Percentiles rank a stretch among this genome's conserved stretches.
These are phyloP conservation scores for Rhododendron mucronatum DNA, from an alignment of 148 eudicot genomes.

Conservation along the genomic window DNA sequence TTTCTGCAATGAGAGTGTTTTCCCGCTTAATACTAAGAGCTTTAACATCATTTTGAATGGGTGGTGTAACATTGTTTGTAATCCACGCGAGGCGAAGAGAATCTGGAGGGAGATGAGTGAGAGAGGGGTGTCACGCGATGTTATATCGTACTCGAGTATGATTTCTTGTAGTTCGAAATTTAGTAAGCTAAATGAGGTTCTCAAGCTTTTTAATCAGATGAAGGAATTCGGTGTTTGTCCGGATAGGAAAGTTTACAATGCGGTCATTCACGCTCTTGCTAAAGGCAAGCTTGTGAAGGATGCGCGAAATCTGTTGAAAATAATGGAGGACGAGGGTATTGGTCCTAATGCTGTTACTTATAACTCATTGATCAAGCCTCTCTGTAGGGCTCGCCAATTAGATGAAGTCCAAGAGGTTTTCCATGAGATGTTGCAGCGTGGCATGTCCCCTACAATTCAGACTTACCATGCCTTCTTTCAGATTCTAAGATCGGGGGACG, in stretches of 20 bases:
- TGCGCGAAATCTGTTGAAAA: conserved; percentile 50
- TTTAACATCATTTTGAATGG: conserved; percentile 87
- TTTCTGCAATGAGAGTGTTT: conserved; percentile 60
- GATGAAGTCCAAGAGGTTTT: conserved; percentile 55
- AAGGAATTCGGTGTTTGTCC: conserved; percentile 50
- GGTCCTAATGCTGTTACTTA: conserved; percentile 61
- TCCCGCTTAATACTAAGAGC: conserved; percentile 63
- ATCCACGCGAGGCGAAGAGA: conserved; percentile 59
- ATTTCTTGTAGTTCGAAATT: conserved; percentile 65
- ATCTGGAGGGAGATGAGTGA: conserved; percentile 42
- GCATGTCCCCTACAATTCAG: conserved; percentile 53
- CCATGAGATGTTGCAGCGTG: conserved; percentile 53
- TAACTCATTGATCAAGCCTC: conserved; percentile 79
- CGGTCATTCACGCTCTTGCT: conserved; percentile 75
- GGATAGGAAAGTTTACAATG: conserved; percentile 83
- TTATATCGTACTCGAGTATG: conserved; percentile 62
- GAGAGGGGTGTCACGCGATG: conserved; percentile 37
- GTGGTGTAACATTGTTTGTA: conserved; percentile 66
- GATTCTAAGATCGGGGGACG: conserved; percentile 51
- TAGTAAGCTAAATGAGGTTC: conserved; percentile 42
- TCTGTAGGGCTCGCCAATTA: conserved; percentile 45
- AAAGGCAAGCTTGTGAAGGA: conserved; percentile 58
- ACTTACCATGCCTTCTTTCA: conserved; percentile 77
- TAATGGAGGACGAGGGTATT: conserved; percentile 69
- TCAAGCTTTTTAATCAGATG: conserved; percentile 57